Base-by-base conservation (phyloP, 2,329 filamentous ascomycete species). In the Graphilbum sp. region DNA sequence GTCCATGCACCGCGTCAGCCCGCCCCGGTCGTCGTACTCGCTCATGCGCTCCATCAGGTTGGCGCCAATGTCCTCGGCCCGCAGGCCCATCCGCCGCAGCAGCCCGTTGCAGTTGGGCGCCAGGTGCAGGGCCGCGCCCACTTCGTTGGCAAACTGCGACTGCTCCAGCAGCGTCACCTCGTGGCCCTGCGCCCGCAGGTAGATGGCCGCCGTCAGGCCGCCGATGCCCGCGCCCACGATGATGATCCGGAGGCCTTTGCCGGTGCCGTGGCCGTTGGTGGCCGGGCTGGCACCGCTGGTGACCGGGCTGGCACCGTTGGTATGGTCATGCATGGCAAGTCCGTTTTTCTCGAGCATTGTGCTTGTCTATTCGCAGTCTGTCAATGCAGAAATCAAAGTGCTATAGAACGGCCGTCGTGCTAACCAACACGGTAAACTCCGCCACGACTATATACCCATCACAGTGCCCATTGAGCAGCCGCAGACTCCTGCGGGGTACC, bases 101-200 rank as follows among this genome's bases (percentile, higher is more conserved):
- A 78, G 52, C 0, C 69, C 68, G 50, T 75, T 74, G 3, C 64
- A 57, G 46, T 79, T 80, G 1, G 75, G 67, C 0, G 66, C 61
- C 2, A 73, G 49, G 47, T 73, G 67, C 33, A 73, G 60, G 0
- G 68, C 69, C 2, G 69, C 68, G 1, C 69, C 69, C 2, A 61
- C 51, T 49, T 73, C 67, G 32, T 58, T 62, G n/a, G 65, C 63
- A 25, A 75, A 64, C 2, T 57, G 56, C 0, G 70, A 74, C 48
- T 71, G 64, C 45, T 77, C 72, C 5, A 45, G 49, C n/a, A 47
- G 55, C 49, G 35, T 55, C 47, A 72, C 64, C 10, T 55, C 43
- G 43, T 72, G 69, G 2, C 68, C 68, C 33, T 65, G 58, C 40
- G 64, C 60, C 8, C 69, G 60, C 1, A 76, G 53, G 12, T 60